These are phyloP conservation scores for Pulicaria dysenterica DNA, from an alignment of 129 eudicot genomes.

Conservation along the genomic window DNA sequence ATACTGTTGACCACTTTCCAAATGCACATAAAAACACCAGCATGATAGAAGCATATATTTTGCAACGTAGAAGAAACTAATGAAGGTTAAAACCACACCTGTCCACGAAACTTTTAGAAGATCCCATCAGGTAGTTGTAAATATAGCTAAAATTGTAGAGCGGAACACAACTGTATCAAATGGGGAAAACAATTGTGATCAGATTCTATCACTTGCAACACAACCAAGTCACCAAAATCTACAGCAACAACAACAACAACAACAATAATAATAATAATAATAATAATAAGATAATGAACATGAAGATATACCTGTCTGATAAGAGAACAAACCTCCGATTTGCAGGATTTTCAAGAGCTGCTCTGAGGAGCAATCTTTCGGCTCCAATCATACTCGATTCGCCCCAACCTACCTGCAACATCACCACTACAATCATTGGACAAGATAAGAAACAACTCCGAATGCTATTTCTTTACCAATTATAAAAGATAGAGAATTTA, in stretches of 20 bases:
- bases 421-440: slow-evolving; percentile 43
- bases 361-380: slow-evolving; percentile 74
- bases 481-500: background rate
- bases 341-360: slow-evolving; percentile 79
- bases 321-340: slow-evolving; percentile 87
- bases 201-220: slow-evolving; percentile 12
- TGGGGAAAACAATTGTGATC: slow-evolving; percentile 5
- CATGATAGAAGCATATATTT: background rate
- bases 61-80: background rate
- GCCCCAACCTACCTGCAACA: slow-evolving; percentile 97
- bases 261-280: background rate
- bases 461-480: slow-evolving; percentile 1
- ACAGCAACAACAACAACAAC: background rate
- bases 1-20: background rate
- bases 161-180: slow-evolving; percentile 78
- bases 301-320: slow-evolving; percentile 69
- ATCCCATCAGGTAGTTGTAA: slow-evolving; percentile 72
- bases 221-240: background rate
- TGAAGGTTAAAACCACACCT: slow-evolving; percentile 43
- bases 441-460: slow-evolving; percentile 28
- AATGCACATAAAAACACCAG: background rate
- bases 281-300: background rate
- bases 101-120: slow-evolving; percentile 94
- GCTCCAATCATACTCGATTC: slow-evolving; percentile 89
- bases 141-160: slow-evolving; percentile 83